These are phyloP conservation scores for Penicillium lividum DNA, from an alignment of 495 filamentous ascomycete species.

Conservation along the genomic window DNA sequence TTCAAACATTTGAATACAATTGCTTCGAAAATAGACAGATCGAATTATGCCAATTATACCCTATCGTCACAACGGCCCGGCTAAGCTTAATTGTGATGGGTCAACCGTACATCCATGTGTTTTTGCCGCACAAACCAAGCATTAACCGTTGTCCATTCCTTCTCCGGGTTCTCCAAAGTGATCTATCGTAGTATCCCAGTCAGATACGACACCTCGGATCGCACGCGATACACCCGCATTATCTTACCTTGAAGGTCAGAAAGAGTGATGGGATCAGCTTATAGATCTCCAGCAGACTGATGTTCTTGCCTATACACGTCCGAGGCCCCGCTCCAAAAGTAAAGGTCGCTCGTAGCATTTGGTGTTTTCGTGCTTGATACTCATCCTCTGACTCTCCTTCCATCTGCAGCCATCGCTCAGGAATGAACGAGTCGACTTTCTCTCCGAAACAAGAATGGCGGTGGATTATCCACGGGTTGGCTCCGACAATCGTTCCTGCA, in stretches of 20 bases:
- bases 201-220: background rate
- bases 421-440: slow-evolving; percentile 43
- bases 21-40: background rate
- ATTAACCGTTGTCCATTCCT: slow-evolving; percentile 33
- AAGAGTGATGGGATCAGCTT: slow-evolving; percentile 74
- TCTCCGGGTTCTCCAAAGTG: slow-evolving; percentile 23
- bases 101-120: slow-evolving; percentile 20
- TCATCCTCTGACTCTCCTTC: slow-evolving; percentile 45
- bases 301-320: slow-evolving; percentile 73
- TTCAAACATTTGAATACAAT: background rate
- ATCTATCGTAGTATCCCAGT: slow-evolving; percentile 20
- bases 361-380: slow-evolving; percentile 18
- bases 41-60: background rate
- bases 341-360: slow-evolving; percentile 25
- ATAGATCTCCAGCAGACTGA: slow-evolving; percentile 74
- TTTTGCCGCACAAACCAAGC: slow-evolving; percentile 38
- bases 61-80: background rate
- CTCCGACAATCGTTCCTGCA: slow-evolving; percentile 66
- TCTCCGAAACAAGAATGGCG: slow-evolving; percentile 16
- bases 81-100: slow-evolving; percentile 2
- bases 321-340: slow-evolving; percentile 63
- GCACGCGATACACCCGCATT: background rate
- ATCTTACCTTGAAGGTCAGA: slow-evolving; percentile 57
- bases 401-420: slow-evolving; percentile 54
- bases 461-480: slow-evolving; percentile 30